phyloP scores from a whole-genome alignment of 495 filamentous ascomycete species.

The Aspergillus baeticus region DNA sequence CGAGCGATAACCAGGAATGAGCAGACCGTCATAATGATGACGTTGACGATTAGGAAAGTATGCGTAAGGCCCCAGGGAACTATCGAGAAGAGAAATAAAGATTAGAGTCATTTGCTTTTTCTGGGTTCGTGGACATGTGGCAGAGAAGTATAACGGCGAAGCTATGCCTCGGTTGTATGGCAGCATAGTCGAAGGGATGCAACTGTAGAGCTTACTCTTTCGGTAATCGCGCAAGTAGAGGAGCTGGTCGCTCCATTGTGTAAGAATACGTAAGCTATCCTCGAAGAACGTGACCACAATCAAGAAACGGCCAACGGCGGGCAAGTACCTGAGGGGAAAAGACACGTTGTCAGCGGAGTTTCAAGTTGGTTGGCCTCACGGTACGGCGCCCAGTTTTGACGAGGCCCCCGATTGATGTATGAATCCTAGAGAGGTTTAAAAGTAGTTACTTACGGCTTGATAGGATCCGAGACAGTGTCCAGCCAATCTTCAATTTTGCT shows the following conservation, averaged over 20 bases:
- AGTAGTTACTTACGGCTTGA: slow-evolving; percentile 81
- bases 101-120: background rate
- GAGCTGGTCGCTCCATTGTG: slow-evolving; percentile 97
- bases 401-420: slow-evolving; percentile 16
- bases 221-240: slow-evolving; percentile 90
- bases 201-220: slow-evolving; percentile 63
- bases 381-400: background rate
- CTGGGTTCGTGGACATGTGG: background rate
- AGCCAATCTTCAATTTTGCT: slow-evolving; percentile 97
- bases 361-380: slow-evolving; percentile 4
- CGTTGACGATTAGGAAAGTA: slow-evolving; percentile 87
- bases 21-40: slow-evolving; percentile 82
- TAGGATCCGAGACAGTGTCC: slow-evolving; percentile 82
- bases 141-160: background rate
- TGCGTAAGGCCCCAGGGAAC: slow-evolving; percentile 90
- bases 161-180: background rate
- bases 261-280: slow-evolving; percentile 92
- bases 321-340: slow-evolving; percentile 69
- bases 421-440: background rate
- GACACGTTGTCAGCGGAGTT: slow-evolving; percentile 36
- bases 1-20: slow-evolving; percentile 85
- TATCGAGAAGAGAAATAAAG: slow-evolving; percentile 29
- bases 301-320: slow-evolving; percentile 91
- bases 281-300: slow-evolving; percentile 99
- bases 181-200: background rate